These are phyloP conservation scores for Lentinula boryana DNA, from an alignment of 768 basidiomycete species.

Conservation along the genomic window DNA sequence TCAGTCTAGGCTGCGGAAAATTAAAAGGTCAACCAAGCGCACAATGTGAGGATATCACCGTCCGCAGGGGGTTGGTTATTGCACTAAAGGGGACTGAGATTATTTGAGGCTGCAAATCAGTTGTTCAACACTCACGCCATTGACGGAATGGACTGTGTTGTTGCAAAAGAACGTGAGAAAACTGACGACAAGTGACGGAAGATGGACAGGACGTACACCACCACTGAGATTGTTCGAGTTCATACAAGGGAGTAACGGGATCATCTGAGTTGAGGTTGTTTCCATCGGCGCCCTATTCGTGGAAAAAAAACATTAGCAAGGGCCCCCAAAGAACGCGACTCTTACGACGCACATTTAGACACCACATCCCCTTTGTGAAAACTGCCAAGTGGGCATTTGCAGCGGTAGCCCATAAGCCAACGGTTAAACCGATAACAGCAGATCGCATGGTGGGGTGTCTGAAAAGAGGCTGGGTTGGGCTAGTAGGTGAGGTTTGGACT, in stretches of 20 bases:
- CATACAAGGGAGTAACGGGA: conserved; percentile 5
- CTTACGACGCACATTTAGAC: conserved; percentile 6
- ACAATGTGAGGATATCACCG: conserved; percentile 9
- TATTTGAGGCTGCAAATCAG: not conserved
- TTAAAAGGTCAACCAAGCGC: not conserved
- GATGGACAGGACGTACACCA: conserved; percentile 2
- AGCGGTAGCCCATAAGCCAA: conserved; percentile 9
- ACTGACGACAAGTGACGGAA: not conserved
- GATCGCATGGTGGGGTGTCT: not conserved
- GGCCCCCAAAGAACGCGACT: not conserved
- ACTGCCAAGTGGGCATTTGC: conserved; percentile 12
- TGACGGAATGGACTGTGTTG: not conserved
- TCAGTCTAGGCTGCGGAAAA: not conserved
- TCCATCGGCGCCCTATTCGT: not conserved
- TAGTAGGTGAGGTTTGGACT: not conserved
- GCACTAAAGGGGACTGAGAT: not conserved
- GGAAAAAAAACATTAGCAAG: not conserved
- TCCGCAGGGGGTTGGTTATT: conserved; percentile 8
- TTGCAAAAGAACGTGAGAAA: not conserved
- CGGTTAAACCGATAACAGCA: not conserved
- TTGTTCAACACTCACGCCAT: not conserved
- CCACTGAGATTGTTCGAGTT: conserved; percentile 5
- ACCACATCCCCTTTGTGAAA: conserved; percentile 11
- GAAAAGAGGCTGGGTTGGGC: not conserved
- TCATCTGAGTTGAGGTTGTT: conserved; percentile 6